These are phyloP conservation scores for Globisporangium lucens DNA, from an alignment of 352 stramenopile species.

Conservation along the genomic window DNA sequence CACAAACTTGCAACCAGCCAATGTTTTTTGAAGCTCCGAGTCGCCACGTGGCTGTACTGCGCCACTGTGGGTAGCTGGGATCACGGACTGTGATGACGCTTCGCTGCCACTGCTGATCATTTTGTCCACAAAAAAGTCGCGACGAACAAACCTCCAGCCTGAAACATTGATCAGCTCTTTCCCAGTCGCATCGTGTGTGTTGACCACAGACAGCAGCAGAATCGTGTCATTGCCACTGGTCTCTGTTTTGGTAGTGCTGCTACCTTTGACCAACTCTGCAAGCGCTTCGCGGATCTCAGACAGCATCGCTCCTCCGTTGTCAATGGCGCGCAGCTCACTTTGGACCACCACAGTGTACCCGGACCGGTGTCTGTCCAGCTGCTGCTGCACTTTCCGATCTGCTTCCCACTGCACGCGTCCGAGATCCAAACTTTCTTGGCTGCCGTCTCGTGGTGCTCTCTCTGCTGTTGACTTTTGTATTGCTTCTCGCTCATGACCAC, in stretches of 20 bases:
- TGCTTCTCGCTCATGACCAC: not conserved
- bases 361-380: conserved; percentile 7
- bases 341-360: not conserved
- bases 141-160: not conserved
- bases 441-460: not conserved
- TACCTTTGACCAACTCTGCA: not conserved
- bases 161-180: not conserved
- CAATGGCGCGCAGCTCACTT: not conserved
- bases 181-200: not conserved
- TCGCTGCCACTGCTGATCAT: not conserved
- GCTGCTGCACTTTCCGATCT: conserved; percentile 5
- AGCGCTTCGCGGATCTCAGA: not conserved
- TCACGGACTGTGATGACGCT: not conserved
- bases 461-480: not conserved
- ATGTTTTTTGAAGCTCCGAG: not conserved
- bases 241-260: no score
- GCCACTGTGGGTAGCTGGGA: not conserved
- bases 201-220: not conserved
- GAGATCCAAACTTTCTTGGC: not conserved
- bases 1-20: not conserved
- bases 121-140: not conserved
- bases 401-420: conserved; percentile 3
- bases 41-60: not conserved
- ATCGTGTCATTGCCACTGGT: no score
- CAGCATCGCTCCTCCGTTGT: not conserved